phyloP scores from a whole-genome alignment of 202 grass and related monocot species.

The Schoenoplectus triqueter region DNA sequence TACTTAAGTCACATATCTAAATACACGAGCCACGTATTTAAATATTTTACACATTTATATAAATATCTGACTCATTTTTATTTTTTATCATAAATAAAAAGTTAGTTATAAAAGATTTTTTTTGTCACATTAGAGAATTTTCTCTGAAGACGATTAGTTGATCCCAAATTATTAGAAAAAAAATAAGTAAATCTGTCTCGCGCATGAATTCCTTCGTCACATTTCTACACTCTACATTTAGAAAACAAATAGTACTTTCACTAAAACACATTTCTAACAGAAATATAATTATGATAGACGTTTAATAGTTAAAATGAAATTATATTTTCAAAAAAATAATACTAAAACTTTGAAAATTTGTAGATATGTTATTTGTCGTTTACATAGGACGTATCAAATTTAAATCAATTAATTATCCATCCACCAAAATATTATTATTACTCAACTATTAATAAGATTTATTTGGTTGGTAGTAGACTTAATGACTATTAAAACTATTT shows the following conservation, averaged over 20 bases:
- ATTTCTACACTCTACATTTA: not conserved
- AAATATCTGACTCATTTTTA: too few relatives aligned
- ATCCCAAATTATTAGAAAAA: not conserved
- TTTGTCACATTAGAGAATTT: too few relatives aligned
- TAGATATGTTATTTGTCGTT: not conserved
- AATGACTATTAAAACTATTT: not conserved
- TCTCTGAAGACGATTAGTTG: too few relatives aligned
- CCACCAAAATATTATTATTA: not conserved
- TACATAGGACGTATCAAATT: not conserved
- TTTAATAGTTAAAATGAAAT: not conserved
- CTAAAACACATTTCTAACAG: not conserved
- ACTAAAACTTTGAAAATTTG: not conserved
- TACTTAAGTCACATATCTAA: too few relatives aligned
- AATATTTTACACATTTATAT: too few relatives aligned
- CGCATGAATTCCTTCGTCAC: not conserved
- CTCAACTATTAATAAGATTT: not conserved
- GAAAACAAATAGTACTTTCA: not conserved
- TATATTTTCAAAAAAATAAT: not conserved
- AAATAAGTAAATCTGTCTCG: not conserved
- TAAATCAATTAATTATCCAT: not conserved
- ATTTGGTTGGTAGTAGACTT: not conserved
- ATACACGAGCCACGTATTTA: too few relatives aligned
- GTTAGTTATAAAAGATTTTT: too few relatives aligned
- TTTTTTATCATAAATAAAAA: too few relatives aligned
- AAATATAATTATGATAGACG: not conserved